A percentile compares a stretch with the other conserved stretches of the same genome.
Conservation (phyloP, 2,329 filamentous ascomycete species). For the Hypoxylon sp. region DNA sequence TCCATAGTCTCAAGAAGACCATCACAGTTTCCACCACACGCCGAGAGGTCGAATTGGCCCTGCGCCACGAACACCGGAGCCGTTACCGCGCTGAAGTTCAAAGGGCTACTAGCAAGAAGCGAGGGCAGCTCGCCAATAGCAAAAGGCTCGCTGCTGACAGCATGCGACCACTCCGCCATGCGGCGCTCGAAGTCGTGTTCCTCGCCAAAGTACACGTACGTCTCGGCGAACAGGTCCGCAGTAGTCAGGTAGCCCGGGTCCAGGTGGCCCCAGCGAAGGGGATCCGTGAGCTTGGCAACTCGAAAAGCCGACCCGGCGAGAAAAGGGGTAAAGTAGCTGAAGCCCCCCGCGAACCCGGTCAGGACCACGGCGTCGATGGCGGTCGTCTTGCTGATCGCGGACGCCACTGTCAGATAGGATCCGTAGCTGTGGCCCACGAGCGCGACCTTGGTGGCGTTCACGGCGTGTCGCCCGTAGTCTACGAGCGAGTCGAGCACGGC, state of each 20-base stretch:
- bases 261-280: conserved; percentile 41
- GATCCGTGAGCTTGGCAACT: conserved; percentile 38
- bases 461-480: conserved; percentile 36
- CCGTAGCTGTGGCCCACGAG: conserved; percentile 47
- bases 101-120: conserved; percentile 38
- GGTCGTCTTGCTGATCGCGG: conserved; percentile 32
- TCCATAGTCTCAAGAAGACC: conserved; percentile 36
- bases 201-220: conserved; percentile 42
- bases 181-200: conserved; percentile 41
- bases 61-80: conserved; percentile 43
- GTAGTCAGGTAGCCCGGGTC: conserved; percentile 41
- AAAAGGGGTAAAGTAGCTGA: conserved; percentile 43
- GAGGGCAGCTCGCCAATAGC: conserved; percentile 44
- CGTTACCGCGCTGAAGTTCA: conserved; percentile 36
- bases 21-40: conserved; percentile 44
- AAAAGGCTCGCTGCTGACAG: conserved; percentile 43
- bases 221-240: conserved; percentile 42
- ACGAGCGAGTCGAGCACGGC: conserved; percentile 44
- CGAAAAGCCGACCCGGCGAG: conserved; percentile 43
- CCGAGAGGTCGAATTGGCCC: conserved; percentile 44
- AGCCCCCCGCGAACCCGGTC: conserved; percentile 43
- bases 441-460: conserved; percentile 40
- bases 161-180: conserved; percentile 43
- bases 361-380: conserved; percentile 40
- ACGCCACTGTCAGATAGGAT: conserved; percentile 41